phyloP scores from a whole-genome alignment of 352 stramenopile genomes.

The Globisporangium spiculum region DNA sequence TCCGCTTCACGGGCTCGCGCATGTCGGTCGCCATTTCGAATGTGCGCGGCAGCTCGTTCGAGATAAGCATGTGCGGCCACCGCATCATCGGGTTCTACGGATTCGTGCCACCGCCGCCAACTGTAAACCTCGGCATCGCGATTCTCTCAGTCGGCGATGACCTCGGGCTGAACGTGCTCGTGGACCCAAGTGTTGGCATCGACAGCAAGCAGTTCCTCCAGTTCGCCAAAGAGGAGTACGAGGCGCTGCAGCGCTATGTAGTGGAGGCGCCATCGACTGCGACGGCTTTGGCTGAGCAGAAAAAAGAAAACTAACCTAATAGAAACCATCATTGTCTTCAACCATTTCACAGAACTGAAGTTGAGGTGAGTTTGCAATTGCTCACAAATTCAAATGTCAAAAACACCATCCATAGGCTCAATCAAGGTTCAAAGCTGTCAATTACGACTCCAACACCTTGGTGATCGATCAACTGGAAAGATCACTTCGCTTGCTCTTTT shows the following conservation, averaged over 20 bases:
- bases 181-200: slow-evolving; percentile 66
- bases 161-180: slow-evolving; percentile 70
- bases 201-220: slow-evolving; percentile 60
- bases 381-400: background rate
- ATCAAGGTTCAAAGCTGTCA: background rate
- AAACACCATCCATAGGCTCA: background rate
- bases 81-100: slow-evolving; percentile 60
- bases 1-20: slow-evolving; percentile 53
- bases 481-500: background rate
- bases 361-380: background rate
- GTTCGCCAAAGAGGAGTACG: slow-evolving; percentile 67
- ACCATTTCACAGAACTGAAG: background rate
- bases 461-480: background rate
- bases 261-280: background rate
- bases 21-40: slow-evolving; percentile 72
- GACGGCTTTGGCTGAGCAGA: slow-evolving; percentile 1
- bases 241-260: slow-evolving; percentile 41
- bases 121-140: slow-evolving; percentile 73
- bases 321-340: background rate
- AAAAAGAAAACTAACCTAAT: slow-evolving; percentile 16
- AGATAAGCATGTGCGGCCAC: slow-evolving; percentile 52
- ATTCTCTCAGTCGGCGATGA: slow-evolving; percentile 70
- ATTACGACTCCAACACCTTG: background rate
- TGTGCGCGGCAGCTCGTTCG: slow-evolving; percentile 52
- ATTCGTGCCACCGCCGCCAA: slow-evolving; percentile 76